phyloP scores from a whole-genome alignment of 2,329 filamentous ascomycete genomes.

The Talaromyces sp. region DNA sequence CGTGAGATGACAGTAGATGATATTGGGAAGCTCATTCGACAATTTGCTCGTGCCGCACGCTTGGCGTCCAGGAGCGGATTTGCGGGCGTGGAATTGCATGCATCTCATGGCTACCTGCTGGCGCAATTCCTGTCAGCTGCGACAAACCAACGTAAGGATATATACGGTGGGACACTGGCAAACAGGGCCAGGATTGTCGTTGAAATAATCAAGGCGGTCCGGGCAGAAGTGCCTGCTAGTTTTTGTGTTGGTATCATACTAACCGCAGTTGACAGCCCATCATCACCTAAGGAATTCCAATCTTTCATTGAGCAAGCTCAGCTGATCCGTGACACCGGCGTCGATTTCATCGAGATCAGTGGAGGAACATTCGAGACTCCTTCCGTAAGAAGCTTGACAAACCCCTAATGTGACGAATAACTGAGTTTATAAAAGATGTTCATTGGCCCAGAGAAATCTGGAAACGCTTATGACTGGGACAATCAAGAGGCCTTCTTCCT shows the following conservation, averaged over 20 bases:
- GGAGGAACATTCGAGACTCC: slow-evolving; percentile 56
- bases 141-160: slow-evolving; percentile 44
- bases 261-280: slow-evolving; percentile 44
- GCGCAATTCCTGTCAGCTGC: slow-evolving; percentile 32
- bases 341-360: slow-evolving; percentile 62
- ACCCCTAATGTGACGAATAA: background rate
- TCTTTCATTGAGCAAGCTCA: slow-evolving; percentile 52
- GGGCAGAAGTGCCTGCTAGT: slow-evolving; percentile 33
- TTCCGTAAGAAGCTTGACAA: slow-evolving; percentile 23
- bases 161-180: slow-evolving; percentile 42
- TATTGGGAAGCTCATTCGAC: slow-evolving; percentile 47
- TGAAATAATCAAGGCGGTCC: slow-evolving; percentile 38
- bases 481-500: background rate
- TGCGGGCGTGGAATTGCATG: slow-evolving; percentile 49
- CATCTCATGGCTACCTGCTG: slow-evolving; percentile 46
- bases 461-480: background rate
- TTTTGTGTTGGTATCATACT: slow-evolving; percentile 47
- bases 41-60: slow-evolving; percentile 50
- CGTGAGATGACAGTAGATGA: slow-evolving; percentile 51
- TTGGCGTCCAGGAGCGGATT: slow-evolving; percentile 47
- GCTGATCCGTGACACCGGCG: slow-evolving; percentile 30
- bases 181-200: slow-evolving; percentile 43
- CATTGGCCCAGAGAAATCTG: background rate
- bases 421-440: background rate
- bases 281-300: slow-evolving; percentile 21